Percentiles rank a stretch among this genome's conserved stretches.
Evolutionary conservation across 2,329 filamentous ascomycete species (phyloP).

Genomic region (Colletotrichum kahawae): DNA sequence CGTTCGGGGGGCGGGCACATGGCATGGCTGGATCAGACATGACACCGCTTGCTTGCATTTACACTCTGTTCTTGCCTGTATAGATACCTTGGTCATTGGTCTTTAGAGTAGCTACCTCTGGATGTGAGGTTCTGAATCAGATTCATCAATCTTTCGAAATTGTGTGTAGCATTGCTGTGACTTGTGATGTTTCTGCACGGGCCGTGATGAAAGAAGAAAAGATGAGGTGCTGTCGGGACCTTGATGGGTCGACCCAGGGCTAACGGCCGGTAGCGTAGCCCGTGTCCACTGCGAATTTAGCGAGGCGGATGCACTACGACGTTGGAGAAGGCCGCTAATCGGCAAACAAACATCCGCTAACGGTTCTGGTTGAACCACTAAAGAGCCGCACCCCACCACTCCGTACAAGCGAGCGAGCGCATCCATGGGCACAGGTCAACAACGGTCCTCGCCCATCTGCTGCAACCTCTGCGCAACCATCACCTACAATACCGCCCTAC

Average conservation of each 20-base stretch:
- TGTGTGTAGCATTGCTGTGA: background rate
- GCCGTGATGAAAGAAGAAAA: background rate
- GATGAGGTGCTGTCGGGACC: background rate
- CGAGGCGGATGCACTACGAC: background rate
- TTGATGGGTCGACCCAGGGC: background rate
- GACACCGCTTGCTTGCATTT: constrained; percentile 13
- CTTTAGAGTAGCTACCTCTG: background rate
- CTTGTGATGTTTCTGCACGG: background rate
- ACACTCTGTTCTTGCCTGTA: background rate
- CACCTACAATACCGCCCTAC: background rate
- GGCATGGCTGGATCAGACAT: constrained; percentile 14
- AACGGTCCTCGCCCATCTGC: background rate
- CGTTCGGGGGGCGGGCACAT: constrained; percentile 13
- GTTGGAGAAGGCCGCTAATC: background rate
- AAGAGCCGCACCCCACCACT: background rate
- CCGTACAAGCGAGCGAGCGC: background rate
- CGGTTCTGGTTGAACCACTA: background rate
- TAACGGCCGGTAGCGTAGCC: background rate
- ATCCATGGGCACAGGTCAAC: background rate
- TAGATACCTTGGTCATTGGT: constrained; percentile 18
- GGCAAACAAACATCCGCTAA: background rate
- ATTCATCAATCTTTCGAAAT: background rate
- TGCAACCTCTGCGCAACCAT: background rate
- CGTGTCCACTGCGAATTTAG: background rate
- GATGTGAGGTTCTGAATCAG: background rate